Evolutionary conservation across 257 asterid genomes (phyloP).

Genomic region (Solanum arcanum): DNA sequence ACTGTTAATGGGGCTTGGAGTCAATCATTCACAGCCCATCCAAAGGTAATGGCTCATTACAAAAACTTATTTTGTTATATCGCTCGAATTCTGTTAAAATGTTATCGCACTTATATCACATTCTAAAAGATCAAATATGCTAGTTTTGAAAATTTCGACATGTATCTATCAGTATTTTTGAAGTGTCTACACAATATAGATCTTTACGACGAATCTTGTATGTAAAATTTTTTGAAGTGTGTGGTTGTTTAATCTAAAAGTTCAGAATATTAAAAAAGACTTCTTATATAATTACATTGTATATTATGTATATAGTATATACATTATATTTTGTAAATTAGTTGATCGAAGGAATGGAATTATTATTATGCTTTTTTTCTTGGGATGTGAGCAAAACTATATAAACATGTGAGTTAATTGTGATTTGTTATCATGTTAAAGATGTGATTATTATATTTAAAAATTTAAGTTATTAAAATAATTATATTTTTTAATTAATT

Average conservation of each 20-base stretch:
- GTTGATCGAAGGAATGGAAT: not conserved
- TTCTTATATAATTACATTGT: not conserved
- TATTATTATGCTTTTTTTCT: not conserved
- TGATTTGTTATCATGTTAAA: not conserved
- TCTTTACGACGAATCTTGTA: not conserved
- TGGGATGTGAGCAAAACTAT: not conserved
- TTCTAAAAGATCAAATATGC: not conserved
- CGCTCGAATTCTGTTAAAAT: not conserved
- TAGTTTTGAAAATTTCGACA: not conserved
- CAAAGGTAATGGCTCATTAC: conserved; percentile 28
- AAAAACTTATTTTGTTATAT: not conserved
- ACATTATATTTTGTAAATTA: not conserved
- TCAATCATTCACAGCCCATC: conserved; percentile 60
- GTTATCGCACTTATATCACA: rapidly evolving
- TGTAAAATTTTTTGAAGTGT: not conserved
- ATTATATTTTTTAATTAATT: not conserved
- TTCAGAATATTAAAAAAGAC: not conserved
- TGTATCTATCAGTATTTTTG: not conserved
- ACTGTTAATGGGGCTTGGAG: conserved; percentile 39
- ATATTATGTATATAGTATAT: not conserved
- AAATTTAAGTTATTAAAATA: not conserved
- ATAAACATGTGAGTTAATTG: not conserved
- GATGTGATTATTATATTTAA: not conserved
- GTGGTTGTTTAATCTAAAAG: not conserved
- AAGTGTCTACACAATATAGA: not conserved